phyloP scores from a whole-genome alignment of 140 eudicot genomes.

The Oenanthe javanica region DNA sequence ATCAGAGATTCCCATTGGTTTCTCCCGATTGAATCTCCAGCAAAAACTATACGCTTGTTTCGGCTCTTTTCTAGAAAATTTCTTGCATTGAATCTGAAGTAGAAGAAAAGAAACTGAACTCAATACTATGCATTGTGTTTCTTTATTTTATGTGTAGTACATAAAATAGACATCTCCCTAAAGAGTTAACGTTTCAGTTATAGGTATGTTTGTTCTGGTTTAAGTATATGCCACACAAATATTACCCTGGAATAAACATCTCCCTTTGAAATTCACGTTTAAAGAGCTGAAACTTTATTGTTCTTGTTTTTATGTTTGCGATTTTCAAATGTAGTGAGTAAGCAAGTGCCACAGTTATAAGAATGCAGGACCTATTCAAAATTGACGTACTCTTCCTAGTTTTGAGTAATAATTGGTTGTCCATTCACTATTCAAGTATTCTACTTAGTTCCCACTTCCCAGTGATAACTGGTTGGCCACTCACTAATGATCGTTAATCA shows the following conservation, averaged over 20 bases:
- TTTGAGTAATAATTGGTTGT: not conserved
- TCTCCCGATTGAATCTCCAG: conserved; percentile 90
- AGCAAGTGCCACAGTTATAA: not conserved
- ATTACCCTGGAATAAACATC: not conserved
- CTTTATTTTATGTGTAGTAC: not conserved
- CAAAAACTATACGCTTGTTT: conserved; percentile 66
- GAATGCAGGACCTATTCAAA: not conserved
- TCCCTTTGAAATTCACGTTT: not conserved
- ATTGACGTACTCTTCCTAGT: not conserved
- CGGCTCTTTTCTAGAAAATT: conserved; percentile 60
- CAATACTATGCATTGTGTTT: not conserved
- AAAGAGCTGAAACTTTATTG: too few relatives aligned
- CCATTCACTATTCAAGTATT: not conserved
- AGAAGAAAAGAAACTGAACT: not conserved
- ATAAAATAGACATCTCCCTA: not conserved
- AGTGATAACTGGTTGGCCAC: not conserved
- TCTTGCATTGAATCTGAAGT: conserved; percentile 60
- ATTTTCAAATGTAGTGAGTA: not conserved
- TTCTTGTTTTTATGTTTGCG: too few relatives aligned
- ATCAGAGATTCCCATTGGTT: conserved; percentile 93
- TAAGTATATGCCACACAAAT: too few relatives aligned
- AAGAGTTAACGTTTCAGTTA: not conserved
- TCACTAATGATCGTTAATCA: too few relatives aligned
- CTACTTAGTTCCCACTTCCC: not conserved
- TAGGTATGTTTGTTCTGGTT: not conserved